These are phyloP conservation scores for Xylaria sp. DNA, from an alignment of 2,329 filamentous ascomycete species.

Conservation along the genomic window DNA sequence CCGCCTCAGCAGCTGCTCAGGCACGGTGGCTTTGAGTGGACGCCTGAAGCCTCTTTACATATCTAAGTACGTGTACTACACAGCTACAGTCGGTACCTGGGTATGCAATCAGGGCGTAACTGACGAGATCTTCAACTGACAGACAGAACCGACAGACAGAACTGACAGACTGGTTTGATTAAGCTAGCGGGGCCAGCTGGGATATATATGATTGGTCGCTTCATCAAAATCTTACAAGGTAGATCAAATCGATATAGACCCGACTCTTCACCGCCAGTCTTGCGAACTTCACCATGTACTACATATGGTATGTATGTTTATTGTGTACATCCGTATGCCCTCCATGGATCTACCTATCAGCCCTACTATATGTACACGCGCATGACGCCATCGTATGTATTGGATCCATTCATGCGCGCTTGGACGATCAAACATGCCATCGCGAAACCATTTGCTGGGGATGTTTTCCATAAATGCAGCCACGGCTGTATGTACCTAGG, in stretches of 20 bases:
- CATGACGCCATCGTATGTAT: too few species aligned
- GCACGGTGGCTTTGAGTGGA: not conserved
- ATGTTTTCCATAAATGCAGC: too few species aligned
- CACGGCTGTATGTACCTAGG: too few species aligned
- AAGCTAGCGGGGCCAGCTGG: not conserved
- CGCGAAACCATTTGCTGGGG: constrained; percentile 1
- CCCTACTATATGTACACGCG: too few species aligned
- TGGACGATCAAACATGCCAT: constrained; percentile 5
- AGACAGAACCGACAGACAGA: too few species aligned
- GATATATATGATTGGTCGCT: not conserved
- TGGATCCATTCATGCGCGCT: too few species aligned
- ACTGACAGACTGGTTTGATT: not conserved
- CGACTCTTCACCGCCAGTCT: constrained; percentile 22
- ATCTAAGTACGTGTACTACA: not conserved
- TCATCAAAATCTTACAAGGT: not conserved
- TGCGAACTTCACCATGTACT: constrained; percentile 14
- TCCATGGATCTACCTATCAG: too few species aligned
- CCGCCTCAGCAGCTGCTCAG: not conserved
- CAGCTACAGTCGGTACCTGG: not conserved
- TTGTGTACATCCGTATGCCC: too few species aligned
- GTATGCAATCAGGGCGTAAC: too few species aligned
- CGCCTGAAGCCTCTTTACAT: not conserved
- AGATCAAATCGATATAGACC: constrained; percentile 3
- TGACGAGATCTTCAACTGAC: too few species aligned
- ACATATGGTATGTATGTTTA: too few species aligned